phyloP scores from a whole-genome alignment of 306 rosid species.

The Vicia faba region DNA sequence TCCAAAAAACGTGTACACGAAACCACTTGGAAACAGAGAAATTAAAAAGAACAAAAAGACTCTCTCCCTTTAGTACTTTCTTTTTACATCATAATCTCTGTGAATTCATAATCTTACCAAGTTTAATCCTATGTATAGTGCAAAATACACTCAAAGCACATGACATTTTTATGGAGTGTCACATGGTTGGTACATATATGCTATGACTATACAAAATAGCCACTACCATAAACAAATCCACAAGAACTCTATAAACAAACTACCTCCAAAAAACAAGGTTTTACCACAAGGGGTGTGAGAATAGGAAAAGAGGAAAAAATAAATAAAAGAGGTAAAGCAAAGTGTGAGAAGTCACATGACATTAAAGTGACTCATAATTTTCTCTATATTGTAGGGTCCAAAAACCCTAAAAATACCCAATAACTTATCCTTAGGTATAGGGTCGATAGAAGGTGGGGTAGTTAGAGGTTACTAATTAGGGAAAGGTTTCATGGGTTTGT shows the following conservation, averaged over 20 bases:
- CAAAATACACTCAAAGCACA: constrained; percentile 14
- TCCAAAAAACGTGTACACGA: constrained; percentile 6
- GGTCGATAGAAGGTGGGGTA: constrained; percentile 39
- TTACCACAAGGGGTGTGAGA: constrained; percentile 49
- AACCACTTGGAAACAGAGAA: not conserved
- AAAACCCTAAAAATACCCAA: constrained; percentile 9
- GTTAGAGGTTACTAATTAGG: constrained; percentile 39
- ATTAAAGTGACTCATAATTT: constrained; percentile 38
- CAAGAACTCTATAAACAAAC: constrained; percentile 28
- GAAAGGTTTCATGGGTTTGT: constrained; percentile 48
- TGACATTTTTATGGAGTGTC: constrained; percentile 33
- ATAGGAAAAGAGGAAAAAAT: constrained; percentile 44
- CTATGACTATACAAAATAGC: constrained; percentile 39
- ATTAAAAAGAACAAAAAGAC: not conserved
- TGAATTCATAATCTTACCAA: not conserved
- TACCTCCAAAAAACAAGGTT: constrained; percentile 15
- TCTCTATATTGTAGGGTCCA: constrained; percentile 38
- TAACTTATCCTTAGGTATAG: constrained; percentile 30
- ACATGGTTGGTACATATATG: constrained; percentile 42
- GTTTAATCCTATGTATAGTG: not conserved
- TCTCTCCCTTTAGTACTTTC: not conserved
- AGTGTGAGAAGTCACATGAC: constrained; percentile 32
- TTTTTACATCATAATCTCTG: not conserved
- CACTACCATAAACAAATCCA: constrained; percentile 21
- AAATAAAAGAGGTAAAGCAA: constrained; percentile 29